Conservation (phyloP, 148 eudicot genomes). For the Camellia sinensis region DNA sequence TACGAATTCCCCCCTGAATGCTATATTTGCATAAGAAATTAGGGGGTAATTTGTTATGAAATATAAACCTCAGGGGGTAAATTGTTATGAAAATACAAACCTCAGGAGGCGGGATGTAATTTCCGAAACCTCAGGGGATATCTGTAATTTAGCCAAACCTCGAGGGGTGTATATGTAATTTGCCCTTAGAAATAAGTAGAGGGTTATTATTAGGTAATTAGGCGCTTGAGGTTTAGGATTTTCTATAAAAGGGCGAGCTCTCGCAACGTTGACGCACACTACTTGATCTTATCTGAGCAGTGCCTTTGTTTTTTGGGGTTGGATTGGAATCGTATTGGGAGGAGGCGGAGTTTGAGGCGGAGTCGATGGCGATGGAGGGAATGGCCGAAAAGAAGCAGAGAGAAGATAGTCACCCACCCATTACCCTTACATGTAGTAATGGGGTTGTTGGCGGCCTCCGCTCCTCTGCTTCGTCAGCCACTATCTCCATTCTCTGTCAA, state of each 20-base stretch:
- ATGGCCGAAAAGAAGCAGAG: background rate
- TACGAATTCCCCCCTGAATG: too few species aligned
- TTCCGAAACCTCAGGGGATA: too few species aligned
- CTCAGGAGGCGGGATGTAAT: too few species aligned
- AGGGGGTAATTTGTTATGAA: too few species aligned
- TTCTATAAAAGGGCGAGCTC: background rate
- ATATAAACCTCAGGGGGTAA: too few species aligned
- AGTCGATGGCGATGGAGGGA: background rate
- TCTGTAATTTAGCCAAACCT: too few species aligned
- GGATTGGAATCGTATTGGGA: background rate
- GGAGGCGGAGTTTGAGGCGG: background rate
- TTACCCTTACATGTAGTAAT: background rate
- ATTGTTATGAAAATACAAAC: too few species aligned
- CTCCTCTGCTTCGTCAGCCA: slow-evolving; percentile 4
- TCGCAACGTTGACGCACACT: slow-evolving; percentile 10
- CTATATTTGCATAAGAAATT: too few species aligned
- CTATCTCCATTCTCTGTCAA: background rate
- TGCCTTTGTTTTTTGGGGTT: too few species aligned
- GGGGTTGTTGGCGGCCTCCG: slow-evolving; percentile 18
- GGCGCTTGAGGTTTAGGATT: background rate
- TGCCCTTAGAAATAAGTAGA: too few species aligned
- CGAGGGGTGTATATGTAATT: too few species aligned
- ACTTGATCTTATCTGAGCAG: slow-evolving; percentile 55
- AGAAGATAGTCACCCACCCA: background rate
- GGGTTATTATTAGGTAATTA: background rate